phyloP scores from a whole-genome alignment of 2,329 filamentous ascomycete genomes.

The Colletotrichum cordylinicola region DNA sequence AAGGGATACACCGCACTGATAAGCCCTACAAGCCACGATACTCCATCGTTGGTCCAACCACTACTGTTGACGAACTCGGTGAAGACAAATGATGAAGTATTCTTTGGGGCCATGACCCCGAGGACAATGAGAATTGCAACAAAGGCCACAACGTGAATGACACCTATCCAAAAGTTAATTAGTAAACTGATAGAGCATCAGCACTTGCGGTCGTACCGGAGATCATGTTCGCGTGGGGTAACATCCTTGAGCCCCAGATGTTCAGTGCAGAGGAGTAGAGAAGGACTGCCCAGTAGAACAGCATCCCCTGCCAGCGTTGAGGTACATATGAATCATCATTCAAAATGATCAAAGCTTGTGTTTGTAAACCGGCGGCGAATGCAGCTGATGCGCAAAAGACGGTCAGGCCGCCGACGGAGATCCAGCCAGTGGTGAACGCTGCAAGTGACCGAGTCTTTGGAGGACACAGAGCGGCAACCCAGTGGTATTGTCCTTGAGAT shows the following conservation, averaged over 20 bases:
- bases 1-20: slow-evolving; percentile 36
- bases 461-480: slow-evolving; percentile 45
- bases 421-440: slow-evolving; percentile 49
- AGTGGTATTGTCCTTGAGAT: slow-evolving; percentile 47
- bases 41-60: slow-evolving; percentile 33
- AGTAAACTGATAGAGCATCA: rapidly evolving
- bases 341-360: slow-evolving; percentile 47
- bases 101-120: slow-evolving; percentile 34
- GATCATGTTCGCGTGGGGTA: slow-evolving; percentile 40
- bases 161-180: slow-evolving; percentile 2
- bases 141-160: slow-evolving; percentile 33
- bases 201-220: slow-evolving; percentile 19
- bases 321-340: slow-evolving; percentile 46
- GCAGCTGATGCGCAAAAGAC: slow-evolving; percentile 51
- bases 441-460: slow-evolving; percentile 34
- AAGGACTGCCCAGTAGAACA: slow-evolving; percentile 51
- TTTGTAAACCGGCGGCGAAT: slow-evolving; percentile 48
- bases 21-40: slow-evolving; percentile 38
- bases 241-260: slow-evolving; percentile 41
- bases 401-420: slow-evolving; percentile 50
- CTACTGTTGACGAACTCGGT: slow-evolving; percentile 34
- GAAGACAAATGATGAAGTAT: slow-evolving; percentile 33
- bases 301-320: slow-evolving; percentile 47
- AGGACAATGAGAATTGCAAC: slow-evolving; percentile 31
- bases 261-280: slow-evolving; percentile 43